Evolutionary conservation across 495 filamentous ascomycete genomes (phyloP).

Genomic region (Acidomyces sp.): DNA sequence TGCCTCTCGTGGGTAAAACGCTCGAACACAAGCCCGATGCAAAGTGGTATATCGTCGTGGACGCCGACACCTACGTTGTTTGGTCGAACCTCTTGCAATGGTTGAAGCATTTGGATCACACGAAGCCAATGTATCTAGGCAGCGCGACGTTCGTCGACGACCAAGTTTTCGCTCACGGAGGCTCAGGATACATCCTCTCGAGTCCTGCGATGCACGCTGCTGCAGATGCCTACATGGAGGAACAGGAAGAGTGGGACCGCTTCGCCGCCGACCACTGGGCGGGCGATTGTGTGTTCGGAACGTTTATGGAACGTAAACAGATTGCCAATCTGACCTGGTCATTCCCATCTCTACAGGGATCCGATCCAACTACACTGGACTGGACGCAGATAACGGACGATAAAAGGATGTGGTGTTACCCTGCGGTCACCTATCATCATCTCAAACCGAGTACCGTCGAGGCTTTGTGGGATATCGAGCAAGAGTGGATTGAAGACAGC

Average conservation of each 20-base stretch:
- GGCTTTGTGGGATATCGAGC: slow-evolving; percentile 11
- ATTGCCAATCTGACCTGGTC: slow-evolving; percentile 1
- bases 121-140: slow-evolving; percentile 41
- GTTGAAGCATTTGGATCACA: slow-evolving; percentile 37
- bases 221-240: slow-evolving; percentile 1
- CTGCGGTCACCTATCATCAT: slow-evolving; percentile 19
- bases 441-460: slow-evolving; percentile 2
- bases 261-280: slow-evolving; percentile 8
- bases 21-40: slow-evolving; percentile 34
- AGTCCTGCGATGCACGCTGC: slow-evolving; percentile 1
- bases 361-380: slow-evolving; percentile 1
- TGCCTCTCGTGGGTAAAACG: slow-evolving; percentile 50
- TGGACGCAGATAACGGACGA: slow-evolving; percentile 3
- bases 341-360: slow-evolving; percentile 8
- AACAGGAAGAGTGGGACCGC: slow-evolving; percentile 1
- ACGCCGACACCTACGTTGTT: slow-evolving; percentile 53
- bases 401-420: slow-evolving; percentile 16
- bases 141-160: neutral
- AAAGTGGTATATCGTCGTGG: slow-evolving; percentile 57
- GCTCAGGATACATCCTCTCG: slow-evolving; percentile 34
- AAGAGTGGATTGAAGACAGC: slow-evolving; percentile 28
- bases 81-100: slow-evolving; percentile 49
- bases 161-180: slow-evolving; percentile 45
- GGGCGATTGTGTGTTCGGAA: slow-evolving; percentile 14
- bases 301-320: neutral